Base-by-base conservation (phyloP, 306 rosid genomes). In the Geum urbanum region DNA sequence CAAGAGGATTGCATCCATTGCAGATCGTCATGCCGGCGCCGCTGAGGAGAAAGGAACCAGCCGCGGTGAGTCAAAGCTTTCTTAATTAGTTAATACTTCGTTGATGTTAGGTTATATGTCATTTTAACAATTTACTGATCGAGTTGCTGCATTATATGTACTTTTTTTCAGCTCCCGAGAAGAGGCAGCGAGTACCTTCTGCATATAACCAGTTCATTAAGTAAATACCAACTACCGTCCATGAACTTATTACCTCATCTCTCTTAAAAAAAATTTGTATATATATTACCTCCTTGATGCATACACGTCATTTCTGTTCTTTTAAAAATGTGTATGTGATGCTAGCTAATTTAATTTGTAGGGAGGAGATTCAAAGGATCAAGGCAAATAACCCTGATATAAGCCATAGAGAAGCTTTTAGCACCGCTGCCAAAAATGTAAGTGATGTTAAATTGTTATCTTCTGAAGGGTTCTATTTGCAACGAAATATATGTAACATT, bases 181-280 rank as follows among this genome's bases (percentile, higher is more conserved):
- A 95, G 95, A 89, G 95, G 91, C 99, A 95, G 86, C 91, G 97
- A 69, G 99, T 91, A 72, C 99, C 97, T 74, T 95, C 99, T 84
- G 99, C 99, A 69, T 95, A 95, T 74, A 95, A 95, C 73, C 99
- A 91, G 89, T 95, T 95, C 86, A 95, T 95, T 82, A 95, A 89
- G 99, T 95, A 91, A 60, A 19, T 13, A 24, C 46, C 10, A 43
- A 8, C 10, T 43, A 43, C 8, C 11, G 2, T 43, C 46, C 8
- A 7, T 9, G 2, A 7, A 8, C 8, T 43, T 43, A 43, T 5
- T 43, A 1, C 2, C 46, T 43, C 8, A n/a, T n/a, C n/a, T n/a
- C n/a, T n/a, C n/a, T n/a, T n/a, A n/a, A n/a, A n/a, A n/a, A n/a
- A n/a, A n/a, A n/a, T n/a, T n/a, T n/a, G n/a, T n/a, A n/a, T n/a